phyloP scores from a whole-genome alignment of 345 rosid genomes.

The Chamaenerion angustifolium region DNA sequence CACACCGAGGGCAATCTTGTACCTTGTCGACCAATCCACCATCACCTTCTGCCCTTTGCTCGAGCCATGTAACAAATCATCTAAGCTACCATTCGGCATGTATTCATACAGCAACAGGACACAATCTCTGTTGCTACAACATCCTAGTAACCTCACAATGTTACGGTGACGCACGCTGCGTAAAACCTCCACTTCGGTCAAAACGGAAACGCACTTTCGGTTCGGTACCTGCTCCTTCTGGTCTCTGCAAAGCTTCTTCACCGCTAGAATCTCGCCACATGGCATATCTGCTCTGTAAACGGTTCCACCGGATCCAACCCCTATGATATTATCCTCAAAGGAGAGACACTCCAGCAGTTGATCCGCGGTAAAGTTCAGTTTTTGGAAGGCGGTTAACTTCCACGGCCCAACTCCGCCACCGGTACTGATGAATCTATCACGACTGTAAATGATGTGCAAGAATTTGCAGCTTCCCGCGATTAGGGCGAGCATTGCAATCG shows the following conservation, averaged over 20 bases:
- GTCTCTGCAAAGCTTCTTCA: conserved; percentile 84
- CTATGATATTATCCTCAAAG: conserved; percentile 60
- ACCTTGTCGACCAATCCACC: conserved; percentile 74
- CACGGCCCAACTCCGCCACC: conserved; percentile 67
- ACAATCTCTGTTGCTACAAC: conserved; percentile 78
- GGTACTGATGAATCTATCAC: too few species aligned
- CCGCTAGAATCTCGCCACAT: conserved; percentile 88
- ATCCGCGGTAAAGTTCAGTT: conserved; percentile 81
- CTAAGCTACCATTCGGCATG: conserved; percentile 89
- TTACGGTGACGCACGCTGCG: conserved; percentile 87
- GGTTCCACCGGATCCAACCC: conserved; percentile 89
- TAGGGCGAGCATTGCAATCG: conserved; percentile 54
- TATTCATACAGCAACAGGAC: conserved; percentile 90
- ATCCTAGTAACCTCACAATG: conserved; percentile 81
- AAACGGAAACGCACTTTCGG: conserved; percentile 52
- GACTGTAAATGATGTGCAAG: too few species aligned
- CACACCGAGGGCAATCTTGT: conserved; percentile 80
- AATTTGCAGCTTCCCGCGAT: conserved; percentile 64
- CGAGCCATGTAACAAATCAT: conserved; percentile 64
- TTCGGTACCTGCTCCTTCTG: conserved; percentile 59
- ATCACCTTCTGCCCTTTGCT: conserved; percentile 49
- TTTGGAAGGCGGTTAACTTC: conserved; percentile 83
- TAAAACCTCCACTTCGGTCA: conserved; percentile 83
- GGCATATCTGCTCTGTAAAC: conserved; percentile 94
- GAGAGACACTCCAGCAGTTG: conserved; percentile 69